A percentile compares a stretch with the other conserved stretches of the same genome.
These are phyloP conservation scores for Trichoderma endophyticum DNA, from an alignment of 2,329 filamentous ascomycete genomes.

Conservation along the genomic window DNA sequence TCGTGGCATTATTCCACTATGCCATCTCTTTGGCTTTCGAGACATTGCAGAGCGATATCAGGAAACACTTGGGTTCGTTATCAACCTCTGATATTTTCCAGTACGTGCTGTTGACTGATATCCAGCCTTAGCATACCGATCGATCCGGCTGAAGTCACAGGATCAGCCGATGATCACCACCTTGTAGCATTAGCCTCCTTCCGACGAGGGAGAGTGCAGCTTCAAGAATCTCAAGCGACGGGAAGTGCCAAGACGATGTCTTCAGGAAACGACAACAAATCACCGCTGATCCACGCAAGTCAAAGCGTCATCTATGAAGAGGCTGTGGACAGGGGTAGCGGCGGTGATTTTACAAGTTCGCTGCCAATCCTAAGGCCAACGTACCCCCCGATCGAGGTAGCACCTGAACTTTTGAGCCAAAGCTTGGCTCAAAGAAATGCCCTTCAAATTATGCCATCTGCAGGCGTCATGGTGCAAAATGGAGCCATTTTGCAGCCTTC, in stretches of 20 bases:
- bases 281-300: slow-evolving; percentile 21
- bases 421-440: slow-evolving; percentile 16
- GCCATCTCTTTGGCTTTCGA: slow-evolving; percentile 24
- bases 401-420: slow-evolving; percentile 5
- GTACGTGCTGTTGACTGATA: background rate
- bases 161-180: slow-evolving; percentile 24
- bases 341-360: slow-evolving; percentile 1
- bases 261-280: slow-evolving; percentile 7
- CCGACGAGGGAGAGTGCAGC: slow-evolving; percentile 21
- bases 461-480: slow-evolving; percentile 19
- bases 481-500: slow-evolving; percentile 22
- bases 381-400: background rate
- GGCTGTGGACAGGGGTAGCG: background rate
- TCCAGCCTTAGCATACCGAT: slow-evolving; percentile 6
- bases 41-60: slow-evolving; percentile 23
- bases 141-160: slow-evolving; percentile 22
- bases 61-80: slow-evolving; percentile 17
- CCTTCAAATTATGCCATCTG: slow-evolving; percentile 16
- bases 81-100: background rate
- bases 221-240: slow-evolving; percentile 19
- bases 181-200: slow-evolving; percentile 23
- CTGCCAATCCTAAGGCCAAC: slow-evolving; percentile 14
- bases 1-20: slow-evolving; percentile 23
- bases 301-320: slow-evolving; percentile 2
- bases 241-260: slow-evolving; percentile 17